Conservation (phyloP, 768 basidiomycete species). For the Paxillus rubicundulus region DNA sequence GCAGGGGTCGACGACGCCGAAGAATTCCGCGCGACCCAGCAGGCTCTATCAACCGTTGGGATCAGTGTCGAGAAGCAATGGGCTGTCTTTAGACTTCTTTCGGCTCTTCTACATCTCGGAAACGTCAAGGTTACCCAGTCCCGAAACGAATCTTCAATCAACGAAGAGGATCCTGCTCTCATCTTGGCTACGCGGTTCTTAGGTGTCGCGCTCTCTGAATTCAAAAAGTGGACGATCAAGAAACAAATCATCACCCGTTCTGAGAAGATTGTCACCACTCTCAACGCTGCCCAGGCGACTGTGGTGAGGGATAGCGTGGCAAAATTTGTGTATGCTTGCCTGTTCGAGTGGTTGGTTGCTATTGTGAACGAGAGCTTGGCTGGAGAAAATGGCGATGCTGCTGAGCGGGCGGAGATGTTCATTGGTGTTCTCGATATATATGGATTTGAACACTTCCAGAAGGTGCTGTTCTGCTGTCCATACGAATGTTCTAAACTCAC, state of each 20-base stretch:
- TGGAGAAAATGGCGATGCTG: slow-evolving; percentile 92
- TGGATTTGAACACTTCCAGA: slow-evolving; percentile 96
- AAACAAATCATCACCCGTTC: slow-evolving; percentile 93
- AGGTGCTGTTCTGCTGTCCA: slow-evolving; percentile 44
- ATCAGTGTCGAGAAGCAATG: slow-evolving; percentile 98
- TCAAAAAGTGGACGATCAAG: slow-evolving; percentile 99
- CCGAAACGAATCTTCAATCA: slow-evolving; percentile 79
- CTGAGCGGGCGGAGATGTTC: slow-evolving; percentile 92
- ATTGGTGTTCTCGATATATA: slow-evolving; percentile 99
- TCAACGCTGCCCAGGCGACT: slow-evolving; percentile 85
- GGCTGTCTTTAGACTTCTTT: slow-evolving; percentile 93
- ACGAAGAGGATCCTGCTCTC: slow-evolving; percentile 80
- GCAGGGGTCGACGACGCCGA: slow-evolving; percentile 92
- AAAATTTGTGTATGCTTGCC: slow-evolving; percentile 97
- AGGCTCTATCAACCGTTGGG: slow-evolving; percentile 93
- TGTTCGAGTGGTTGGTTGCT: slow-evolving; percentile 98
- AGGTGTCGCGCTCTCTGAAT: slow-evolving; percentile 85
- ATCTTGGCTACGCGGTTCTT: slow-evolving; percentile 83
- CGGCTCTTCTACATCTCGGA: slow-evolving; percentile 94
- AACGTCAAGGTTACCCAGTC: slow-evolving; percentile 88
- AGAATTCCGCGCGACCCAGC: slow-evolving; percentile 91
- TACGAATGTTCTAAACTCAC: slow-evolving; percentile 5
- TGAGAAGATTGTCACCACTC: slow-evolving; percentile 90
- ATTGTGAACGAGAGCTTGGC: slow-evolving; percentile 96
- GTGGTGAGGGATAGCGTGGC: slow-evolving; percentile 96